These are phyloP conservation scores for Apiospora kogelbergensis DNA, from an alignment of 2,329 filamentous ascomycete genomes.

Conservation along the genomic window DNA sequence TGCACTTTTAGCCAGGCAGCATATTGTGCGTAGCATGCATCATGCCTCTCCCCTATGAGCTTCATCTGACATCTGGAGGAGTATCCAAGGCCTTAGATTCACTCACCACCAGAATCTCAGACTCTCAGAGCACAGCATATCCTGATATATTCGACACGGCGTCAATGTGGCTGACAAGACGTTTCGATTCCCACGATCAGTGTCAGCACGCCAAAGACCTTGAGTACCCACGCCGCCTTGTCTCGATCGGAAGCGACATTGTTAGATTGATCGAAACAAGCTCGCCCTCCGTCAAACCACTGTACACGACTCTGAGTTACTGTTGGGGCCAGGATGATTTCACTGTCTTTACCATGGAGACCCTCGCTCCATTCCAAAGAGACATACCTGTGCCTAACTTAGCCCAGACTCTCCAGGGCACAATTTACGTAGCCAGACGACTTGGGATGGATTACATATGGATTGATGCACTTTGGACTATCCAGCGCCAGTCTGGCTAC, in stretches of 20 bases:
- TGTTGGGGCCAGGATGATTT: background rate
- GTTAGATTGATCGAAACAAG: background rate
- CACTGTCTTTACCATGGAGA: background rate
- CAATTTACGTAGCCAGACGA: background rate
- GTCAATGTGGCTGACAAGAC: background rate
- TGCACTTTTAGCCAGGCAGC: background rate
- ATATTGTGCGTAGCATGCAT: background rate
- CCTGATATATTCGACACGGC: background rate
- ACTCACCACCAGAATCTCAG: background rate
- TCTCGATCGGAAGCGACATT: background rate
- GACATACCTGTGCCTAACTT: background rate
- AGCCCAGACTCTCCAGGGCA: background rate
- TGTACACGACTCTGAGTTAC: background rate
- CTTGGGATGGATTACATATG: background rate
- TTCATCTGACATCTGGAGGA: background rate
- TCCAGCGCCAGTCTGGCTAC: background rate
- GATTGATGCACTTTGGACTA: background rate
- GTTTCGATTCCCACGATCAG: background rate
- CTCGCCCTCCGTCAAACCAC: background rate
- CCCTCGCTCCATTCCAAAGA: background rate
- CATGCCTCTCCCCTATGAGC: background rate
- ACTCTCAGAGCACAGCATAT: background rate
- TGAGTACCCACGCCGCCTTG: background rate
- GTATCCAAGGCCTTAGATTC: background rate
- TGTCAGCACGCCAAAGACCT: background rate